A percentile compares a stretch with the other conserved stretches of the same genome.
Evolutionary conservation across 306 rosid species (phyloP).

Genomic region (Luffa aegyptiaca): DNA sequence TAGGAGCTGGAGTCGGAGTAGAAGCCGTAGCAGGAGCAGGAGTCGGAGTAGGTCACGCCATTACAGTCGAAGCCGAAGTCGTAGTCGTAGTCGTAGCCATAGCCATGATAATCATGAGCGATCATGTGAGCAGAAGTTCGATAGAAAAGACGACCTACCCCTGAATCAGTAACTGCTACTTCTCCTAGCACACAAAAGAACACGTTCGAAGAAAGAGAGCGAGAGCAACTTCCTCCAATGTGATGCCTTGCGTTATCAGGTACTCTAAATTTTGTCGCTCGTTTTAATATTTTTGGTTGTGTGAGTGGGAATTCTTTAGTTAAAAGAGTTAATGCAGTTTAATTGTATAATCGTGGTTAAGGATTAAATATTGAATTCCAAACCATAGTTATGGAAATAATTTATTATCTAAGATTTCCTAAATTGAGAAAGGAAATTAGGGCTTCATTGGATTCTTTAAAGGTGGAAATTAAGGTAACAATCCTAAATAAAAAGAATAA

Average conservation of each 20-base stretch:
- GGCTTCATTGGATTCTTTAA: too few relatives aligned
- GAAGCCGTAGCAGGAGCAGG: slow-evolving; percentile 40
- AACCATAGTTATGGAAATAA: too few relatives aligned
- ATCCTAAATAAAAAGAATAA: too few relatives aligned
- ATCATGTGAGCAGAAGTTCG: slow-evolving; percentile 24
- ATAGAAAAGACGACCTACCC: slow-evolving; percentile 21
- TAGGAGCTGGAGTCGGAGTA: slow-evolving; percentile 27
- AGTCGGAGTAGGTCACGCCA: slow-evolving; percentile 39
- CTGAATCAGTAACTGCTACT: slow-evolving; percentile 24
- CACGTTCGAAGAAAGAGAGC: slow-evolving; percentile 16
- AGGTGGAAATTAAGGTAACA: too few relatives aligned
- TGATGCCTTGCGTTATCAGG: not conserved
- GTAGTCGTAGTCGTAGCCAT: slow-evolving; percentile 31
- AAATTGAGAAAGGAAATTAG: too few relatives aligned
- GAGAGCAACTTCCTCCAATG: slow-evolving; percentile 30
- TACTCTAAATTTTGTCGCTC: too few relatives aligned
- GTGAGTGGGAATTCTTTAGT: too few relatives aligned
- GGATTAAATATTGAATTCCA: too few relatives aligned
- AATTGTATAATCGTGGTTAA: too few relatives aligned
- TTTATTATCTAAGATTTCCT: too few relatives aligned
- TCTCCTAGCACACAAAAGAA: slow-evolving; percentile 28
- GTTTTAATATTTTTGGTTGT: too few relatives aligned
- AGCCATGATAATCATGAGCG: slow-evolving; percentile 30
- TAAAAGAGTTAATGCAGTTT: too few relatives aligned
- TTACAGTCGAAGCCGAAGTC: slow-evolving; percentile 31